Percentiles rank a stretch among this genome's conserved stretches.
These are phyloP conservation scores for Sporothrix schenckii DNA, from an alignment of 2,329 filamentous ascomycete genomes.

Conservation along the genomic window DNA sequence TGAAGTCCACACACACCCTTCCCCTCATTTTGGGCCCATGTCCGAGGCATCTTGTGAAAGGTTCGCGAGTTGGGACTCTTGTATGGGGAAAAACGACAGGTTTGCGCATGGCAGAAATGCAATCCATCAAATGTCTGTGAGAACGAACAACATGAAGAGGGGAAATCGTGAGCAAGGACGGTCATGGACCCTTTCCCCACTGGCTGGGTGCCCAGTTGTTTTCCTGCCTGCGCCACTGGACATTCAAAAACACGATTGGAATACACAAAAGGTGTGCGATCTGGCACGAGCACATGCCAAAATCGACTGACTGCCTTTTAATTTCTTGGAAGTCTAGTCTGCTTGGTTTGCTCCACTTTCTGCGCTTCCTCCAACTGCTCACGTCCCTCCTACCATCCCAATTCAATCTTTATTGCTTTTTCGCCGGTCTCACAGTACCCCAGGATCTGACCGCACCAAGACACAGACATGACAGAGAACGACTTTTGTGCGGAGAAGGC, in stretches of 20 bases:
- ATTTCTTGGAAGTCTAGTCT: not conserved
- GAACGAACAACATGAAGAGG: not conserved
- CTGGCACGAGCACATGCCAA: slow-evolving; percentile 26
- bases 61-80: not conserved
- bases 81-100: not conserved
- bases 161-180: not conserved
- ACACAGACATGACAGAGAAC: not conserved
- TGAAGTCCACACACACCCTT: not conserved
- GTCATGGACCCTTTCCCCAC: not conserved
- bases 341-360: slow-evolving; percentile 3
- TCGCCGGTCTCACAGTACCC: not conserved
- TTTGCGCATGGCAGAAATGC: too few relatives aligned
- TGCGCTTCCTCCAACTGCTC: not conserved
- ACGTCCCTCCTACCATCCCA: not conserved
- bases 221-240: not conserved
- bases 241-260: not conserved
- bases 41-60: slow-evolving; percentile 27
- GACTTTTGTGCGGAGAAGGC: not conserved
- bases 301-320: not conserved
- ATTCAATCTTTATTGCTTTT: not conserved
- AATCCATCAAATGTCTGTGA: too few relatives aligned
- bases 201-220: not conserved
- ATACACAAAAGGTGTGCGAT: slow-evolving; percentile 1
- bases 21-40: slow-evolving; percentile 18
- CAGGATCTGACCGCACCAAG: not conserved